Percentiles rank a stretch among this genome's conserved stretches.
Conservation (phyloP, 768 basidiomycete genomes). For the Daedaleopsis sinensis region DNA sequence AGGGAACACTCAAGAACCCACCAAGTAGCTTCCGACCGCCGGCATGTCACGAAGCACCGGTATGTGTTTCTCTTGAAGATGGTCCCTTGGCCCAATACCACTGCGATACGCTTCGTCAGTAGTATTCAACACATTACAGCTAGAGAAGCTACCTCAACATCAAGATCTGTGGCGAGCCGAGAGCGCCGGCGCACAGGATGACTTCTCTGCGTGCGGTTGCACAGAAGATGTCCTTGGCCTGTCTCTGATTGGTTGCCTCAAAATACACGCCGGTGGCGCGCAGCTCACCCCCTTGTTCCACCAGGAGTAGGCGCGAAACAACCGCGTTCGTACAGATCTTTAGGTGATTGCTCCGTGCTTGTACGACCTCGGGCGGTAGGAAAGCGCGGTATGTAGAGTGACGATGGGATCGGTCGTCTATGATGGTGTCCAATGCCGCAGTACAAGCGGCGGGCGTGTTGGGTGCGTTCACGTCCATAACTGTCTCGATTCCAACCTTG, state of each 20-base stretch:
- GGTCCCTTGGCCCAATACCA: conserved; percentile 27
- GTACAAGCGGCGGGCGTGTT: conserved; percentile 13
- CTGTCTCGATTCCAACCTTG: not conserved
- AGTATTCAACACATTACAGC: not conserved
- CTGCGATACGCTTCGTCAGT: not conserved
- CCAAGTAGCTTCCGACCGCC: conserved; percentile 30
- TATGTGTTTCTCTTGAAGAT: conserved; percentile 25
- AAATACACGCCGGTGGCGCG: conserved; percentile 10
- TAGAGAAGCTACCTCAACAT: conserved; percentile 15
- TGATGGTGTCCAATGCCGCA: conserved; percentile 21
- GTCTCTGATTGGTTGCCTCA: conserved; percentile 1
- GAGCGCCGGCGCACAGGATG: conserved; percentile 22
- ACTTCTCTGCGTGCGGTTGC: conserved; percentile 22
- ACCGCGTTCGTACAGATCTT: not conserved
- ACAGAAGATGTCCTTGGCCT: conserved; percentile 8
- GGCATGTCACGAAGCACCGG: conserved; percentile 23
- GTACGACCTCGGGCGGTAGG: conserved; percentile 13
- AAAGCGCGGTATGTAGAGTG: conserved; percentile 25
- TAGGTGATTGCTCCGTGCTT: not conserved
- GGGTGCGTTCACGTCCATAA: conserved; percentile 24
- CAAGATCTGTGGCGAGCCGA: conserved; percentile 24
- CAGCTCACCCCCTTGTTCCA: not conserved
- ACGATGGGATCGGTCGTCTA: conserved; percentile 15
- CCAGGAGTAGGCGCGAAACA: not conserved
- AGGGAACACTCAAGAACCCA: not conserved